A percentile compares a stretch with the other conserved stretches of the same genome.
These are phyloP conservation scores for Babesia divergens DNA, from an alignment of 169 alveolate genomes.

Conservation along the genomic window DNA sequence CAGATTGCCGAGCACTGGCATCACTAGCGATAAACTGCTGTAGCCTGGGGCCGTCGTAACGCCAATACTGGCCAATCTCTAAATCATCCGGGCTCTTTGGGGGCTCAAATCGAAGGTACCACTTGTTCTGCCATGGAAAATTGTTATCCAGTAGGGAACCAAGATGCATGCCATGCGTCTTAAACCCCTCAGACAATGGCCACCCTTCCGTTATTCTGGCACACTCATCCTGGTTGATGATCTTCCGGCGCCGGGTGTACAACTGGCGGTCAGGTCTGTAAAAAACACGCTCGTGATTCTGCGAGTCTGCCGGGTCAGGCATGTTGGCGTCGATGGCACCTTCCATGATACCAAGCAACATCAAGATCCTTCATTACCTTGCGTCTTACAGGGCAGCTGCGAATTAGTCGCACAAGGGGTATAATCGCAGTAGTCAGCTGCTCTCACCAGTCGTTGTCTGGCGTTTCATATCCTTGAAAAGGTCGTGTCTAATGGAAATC, in stretches of 20 bases:
- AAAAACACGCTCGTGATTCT: constrained; percentile 2
- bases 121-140: constrained; percentile 59
- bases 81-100: constrained; percentile 55
- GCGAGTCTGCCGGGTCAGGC: too few species aligned
- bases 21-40: background rate
- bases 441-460: too few species aligned
- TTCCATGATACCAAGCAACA: too few species aligned
- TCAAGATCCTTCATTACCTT: too few species aligned
- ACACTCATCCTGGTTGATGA: background rate
- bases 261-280: constrained; percentile 24
- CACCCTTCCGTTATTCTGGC: constrained; percentile 21
- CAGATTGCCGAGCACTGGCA: background rate
- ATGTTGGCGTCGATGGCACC: too few species aligned
- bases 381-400: too few species aligned
- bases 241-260: constrained; percentile 4
- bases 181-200: constrained; percentile 21
- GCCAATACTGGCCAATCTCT: constrained; percentile 53
- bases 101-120: constrained; percentile 53
- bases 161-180: background rate
- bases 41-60: constrained; percentile 56
- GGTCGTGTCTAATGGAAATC: too few species aligned
- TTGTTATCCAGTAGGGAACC: constrained; percentile 40
- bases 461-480: too few species aligned
- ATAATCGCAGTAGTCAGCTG: too few species aligned
- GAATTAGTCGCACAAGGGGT: too few species aligned